Percentiles rank a stretch among this genome's conserved stretches.
Evolutionary conservation across 305 asterid genomes (phyloP).

Genomic region (Stenogyne calaminthoides): DNA sequence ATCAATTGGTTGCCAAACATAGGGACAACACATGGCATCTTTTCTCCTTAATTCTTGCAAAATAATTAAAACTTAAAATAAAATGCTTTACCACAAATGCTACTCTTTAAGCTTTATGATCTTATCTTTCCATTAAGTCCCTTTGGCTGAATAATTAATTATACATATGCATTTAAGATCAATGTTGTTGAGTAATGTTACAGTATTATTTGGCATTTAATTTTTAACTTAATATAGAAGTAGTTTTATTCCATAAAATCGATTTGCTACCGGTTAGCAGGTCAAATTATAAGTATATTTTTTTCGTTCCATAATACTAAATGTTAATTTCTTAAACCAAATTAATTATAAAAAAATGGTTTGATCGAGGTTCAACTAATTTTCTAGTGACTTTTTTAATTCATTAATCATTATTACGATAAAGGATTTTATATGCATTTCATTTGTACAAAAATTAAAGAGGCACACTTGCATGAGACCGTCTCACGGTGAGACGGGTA

Average conservation of each 20-base stretch:
- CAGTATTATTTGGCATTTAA: background rate
- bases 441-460: too few relatives aligned
- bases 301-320: too few relatives aligned
- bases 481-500: too few relatives aligned
- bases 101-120: background rate
- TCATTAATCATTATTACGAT: too few relatives aligned
- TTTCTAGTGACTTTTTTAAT: too few relatives aligned
- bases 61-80: background rate
- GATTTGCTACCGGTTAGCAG: too few relatives aligned
- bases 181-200: background rate
- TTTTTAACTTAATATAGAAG: background rate
- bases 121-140: background rate
- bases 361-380: background rate
- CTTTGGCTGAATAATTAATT: background rate
- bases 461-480: too few relatives aligned
- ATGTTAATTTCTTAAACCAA: too few relatives aligned
- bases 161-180: background rate
- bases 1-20: constrained; percentile 30
- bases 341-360: too few relatives aligned
- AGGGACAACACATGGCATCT: constrained; percentile 42
- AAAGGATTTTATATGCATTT: too few relatives aligned
- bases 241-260: too few relatives aligned
- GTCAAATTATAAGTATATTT: too few relatives aligned
- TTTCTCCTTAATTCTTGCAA: constrained; percentile 19
- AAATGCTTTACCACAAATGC: background rate